Evolutionary conservation across 2,329 filamentous ascomycete species (phyloP), one percentile per base, ranked within the genome.

Genomic region (Didymosphaeria variabile): DNA sequence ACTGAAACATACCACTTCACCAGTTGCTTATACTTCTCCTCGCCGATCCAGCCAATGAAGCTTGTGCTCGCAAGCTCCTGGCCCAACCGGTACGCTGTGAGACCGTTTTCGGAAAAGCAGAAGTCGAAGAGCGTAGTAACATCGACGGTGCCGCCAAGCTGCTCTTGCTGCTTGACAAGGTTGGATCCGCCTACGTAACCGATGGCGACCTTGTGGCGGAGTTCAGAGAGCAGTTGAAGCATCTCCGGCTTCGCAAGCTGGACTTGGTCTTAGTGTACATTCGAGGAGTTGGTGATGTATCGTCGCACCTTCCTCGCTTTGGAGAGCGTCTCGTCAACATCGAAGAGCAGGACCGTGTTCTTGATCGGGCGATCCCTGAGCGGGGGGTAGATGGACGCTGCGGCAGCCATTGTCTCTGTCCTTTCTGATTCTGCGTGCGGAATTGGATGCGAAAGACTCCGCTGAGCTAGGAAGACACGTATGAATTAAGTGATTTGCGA

Each of bases 71-170:
- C 84, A 60, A 98, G 87, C 58, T 87, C 85, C 77, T 89, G 81
- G 72, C 94, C 95, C 74, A 94, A 82, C 75, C 93, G 93, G 85
- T 87, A 97, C 46, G 94, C 95, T 1, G 91, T 96, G 69, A 99
- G 88, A 12, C 95, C 95, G 82, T 99, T 99, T 84, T 99, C 95
- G 61, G 93, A 85, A 83, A 99, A 99, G 87, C 91, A 95, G 83
- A 92, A 99, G 85, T 99, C 95, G 84, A 99, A 99, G 73, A 98
- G 89, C 64, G 88, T 84, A 55, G 89, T 93, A 63, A 98, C 94
- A 70, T 84, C 79, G 69, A 90, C 85, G 6, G 67, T 55, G 4
- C 87, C 86, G 77, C 93, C 93, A 64, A 98, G 87, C 83, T 98
- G 94, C 81, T 98, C 95, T 81, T 98, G 93, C 82, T 98, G 95